These are phyloP conservation scores for Babesia bovis DNA, from an alignment of 169 alveolate species.

Conservation along the genomic window DNA sequence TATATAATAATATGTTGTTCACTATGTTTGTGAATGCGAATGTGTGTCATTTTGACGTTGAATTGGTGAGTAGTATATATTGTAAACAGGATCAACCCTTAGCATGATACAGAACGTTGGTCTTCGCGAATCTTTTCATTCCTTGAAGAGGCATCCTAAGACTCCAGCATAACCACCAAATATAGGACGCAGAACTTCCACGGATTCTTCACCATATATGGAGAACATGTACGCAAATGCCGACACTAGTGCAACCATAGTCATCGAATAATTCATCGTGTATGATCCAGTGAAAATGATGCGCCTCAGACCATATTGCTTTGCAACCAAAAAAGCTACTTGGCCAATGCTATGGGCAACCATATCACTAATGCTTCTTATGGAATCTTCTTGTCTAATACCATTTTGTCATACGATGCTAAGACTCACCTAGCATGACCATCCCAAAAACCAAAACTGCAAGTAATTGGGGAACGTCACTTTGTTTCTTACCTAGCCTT, in stretches of 20 bases:
- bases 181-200: slow-evolving; percentile 32
- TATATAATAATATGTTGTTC: too few species aligned
- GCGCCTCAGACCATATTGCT: slow-evolving; percentile 38
- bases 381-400: slow-evolving; percentile 2
- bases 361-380: slow-evolving; percentile 40
- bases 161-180: slow-evolving; percentile 41
- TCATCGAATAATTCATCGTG: slow-evolving; percentile 4
- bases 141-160: slow-evolving; percentile 40
- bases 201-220: slow-evolving; percentile 24
- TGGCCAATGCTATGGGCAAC: slow-evolving; percentile 50
- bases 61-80: too few species aligned
- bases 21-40: too few species aligned
- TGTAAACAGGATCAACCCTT: too few species aligned
- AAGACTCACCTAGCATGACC: background rate
- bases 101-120: too few species aligned
- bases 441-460: slow-evolving; percentile 38
- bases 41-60: too few species aligned
- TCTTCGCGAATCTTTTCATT: slow-evolving; percentile 1
- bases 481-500: slow-evolving; percentile 13
- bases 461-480: background rate
- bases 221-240: slow-evolving; percentile 23
- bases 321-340: slow-evolving; percentile 47
- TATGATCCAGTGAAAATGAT: slow-evolving; percentile 45
- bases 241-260: slow-evolving; percentile 40
- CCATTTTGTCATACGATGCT: background rate